Percentiles rank a stretch among this genome's conserved stretches.
These are phyloP conservation scores for Crithidia acanthocephali DNA, from an alignment of 208 protist species.

Conservation along the genomic window DNA sequence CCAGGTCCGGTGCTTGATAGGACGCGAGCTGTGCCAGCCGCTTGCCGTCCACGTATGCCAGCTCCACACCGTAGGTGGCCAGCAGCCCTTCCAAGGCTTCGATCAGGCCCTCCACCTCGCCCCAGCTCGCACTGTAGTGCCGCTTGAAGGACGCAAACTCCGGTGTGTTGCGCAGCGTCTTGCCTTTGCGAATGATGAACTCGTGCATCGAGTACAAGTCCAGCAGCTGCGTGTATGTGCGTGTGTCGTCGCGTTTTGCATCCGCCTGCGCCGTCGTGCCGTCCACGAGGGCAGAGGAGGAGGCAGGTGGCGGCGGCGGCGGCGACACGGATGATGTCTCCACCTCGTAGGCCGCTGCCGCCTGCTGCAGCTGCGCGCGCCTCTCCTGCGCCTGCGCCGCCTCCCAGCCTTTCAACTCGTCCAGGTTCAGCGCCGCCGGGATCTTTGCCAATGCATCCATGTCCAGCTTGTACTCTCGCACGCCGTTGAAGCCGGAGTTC, in stretches of 20 bases:
- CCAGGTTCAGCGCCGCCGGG: conserved; percentile 72
- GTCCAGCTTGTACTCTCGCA: conserved; percentile 78
- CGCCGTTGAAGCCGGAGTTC: conserved; percentile 52
- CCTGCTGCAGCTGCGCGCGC: conserved; percentile 9
- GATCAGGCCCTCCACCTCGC: conserved; percentile 83
- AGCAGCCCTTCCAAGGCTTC: conserved; percentile 81
- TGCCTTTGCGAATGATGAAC: conserved; percentile 93
- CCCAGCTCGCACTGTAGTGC: conserved; percentile 79
- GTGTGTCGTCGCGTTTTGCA: conserved; percentile 57
- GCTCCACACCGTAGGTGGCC: conserved; percentile 73
- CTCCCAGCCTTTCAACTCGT: conserved; percentile 81
- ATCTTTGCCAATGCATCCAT: conserved; percentile 73
- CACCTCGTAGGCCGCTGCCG: conserved; percentile 7
- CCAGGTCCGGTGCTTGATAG: conserved; percentile 58
- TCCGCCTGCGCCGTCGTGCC: background rate
- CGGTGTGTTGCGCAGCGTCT: conserved; percentile 85
- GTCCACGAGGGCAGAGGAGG: background rate
- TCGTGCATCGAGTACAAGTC: conserved; percentile 96
- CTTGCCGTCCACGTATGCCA: conserved; percentile 93
- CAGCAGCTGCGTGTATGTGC: conserved; percentile 92
- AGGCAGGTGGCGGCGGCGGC: background rate
- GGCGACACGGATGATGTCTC: background rate
- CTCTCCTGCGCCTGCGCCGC: conserved; percentile 38
- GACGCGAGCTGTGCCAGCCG: conserved; percentile 76
- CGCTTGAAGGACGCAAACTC: conserved; percentile 94